A percentile compares a stretch with the other conserved stretches of the same genome.
Conservation (phyloP, 129 eudicot genomes). For the Artemisia argyi region DNA sequence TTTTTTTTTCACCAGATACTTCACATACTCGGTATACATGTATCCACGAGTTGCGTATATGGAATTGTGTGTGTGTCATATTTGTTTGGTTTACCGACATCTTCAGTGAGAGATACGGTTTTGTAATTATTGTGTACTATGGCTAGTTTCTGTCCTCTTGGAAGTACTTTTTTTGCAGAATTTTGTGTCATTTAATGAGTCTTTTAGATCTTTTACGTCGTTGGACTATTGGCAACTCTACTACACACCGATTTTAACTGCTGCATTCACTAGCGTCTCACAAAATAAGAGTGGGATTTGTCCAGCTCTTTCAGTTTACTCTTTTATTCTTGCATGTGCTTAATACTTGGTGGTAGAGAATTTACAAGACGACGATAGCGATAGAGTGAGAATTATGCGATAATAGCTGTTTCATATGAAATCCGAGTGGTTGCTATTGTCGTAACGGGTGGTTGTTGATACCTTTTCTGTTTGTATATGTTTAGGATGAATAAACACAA, state of each 20-base stretch:
- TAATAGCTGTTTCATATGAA: neutral
- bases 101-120: neutral
- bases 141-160: neutral
- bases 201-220: neutral
- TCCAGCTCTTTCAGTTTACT: neutral
- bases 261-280: too few relatives aligned
- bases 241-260: neutral
- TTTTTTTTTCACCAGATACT: too few relatives aligned
- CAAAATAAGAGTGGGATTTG: neutral
- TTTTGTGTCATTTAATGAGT: neutral
- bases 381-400: neutral
- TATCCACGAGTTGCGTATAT: neutral
- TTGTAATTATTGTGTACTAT: slow-evolving; percentile 11
- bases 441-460: slow-evolving; percentile 2
- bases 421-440: neutral
- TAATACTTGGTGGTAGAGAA: neutral
- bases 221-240: neutral
- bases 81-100: neutral
- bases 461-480: slow-evolving; percentile 22
- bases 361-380: neutral
- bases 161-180: neutral
- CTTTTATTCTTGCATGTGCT: neutral
- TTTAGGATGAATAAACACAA: slow-evolving; percentile 25
- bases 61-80: neutral
- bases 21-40: neutral